Evolutionary conservation across 371 early-diverging fungal species (phyloP).

Genomic region (Thermomucor indicae-seudaticae): DNA sequence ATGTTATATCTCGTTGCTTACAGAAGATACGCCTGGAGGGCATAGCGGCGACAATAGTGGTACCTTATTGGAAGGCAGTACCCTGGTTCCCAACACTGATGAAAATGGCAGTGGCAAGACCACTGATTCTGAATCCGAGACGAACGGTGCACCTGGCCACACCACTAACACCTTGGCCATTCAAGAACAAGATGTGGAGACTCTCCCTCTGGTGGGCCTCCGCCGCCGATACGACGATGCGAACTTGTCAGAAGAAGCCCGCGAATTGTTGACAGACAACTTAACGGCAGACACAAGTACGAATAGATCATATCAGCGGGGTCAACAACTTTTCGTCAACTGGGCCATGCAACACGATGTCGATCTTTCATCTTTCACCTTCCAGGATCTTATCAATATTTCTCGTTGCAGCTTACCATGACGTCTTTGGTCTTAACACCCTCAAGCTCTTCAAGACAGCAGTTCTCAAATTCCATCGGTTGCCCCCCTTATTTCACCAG

Average conservation of each 20-base stretch:
- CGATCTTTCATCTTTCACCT: neutral
- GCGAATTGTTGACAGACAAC: neutral
- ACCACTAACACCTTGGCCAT: neutral
- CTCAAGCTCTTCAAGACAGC: neutral
- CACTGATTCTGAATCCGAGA: neutral
- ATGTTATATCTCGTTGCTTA: neutral
- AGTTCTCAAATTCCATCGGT: neutral
- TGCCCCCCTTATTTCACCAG: neutral
- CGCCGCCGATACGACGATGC: neutral
- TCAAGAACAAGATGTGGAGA: neutral
- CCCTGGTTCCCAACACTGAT: constrained; percentile 8
- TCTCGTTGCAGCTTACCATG: neutral
- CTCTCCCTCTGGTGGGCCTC: neutral
- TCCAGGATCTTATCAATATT: neutral
- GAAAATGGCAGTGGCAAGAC: neutral
- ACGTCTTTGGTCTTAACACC: neutral
- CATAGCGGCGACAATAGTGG: constrained; percentile 7
- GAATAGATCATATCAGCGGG: neutral
- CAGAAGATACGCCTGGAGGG: neutral
- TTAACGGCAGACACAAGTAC: neutral
- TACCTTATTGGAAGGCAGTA: constrained; percentile 12
- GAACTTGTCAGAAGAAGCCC: neutral
- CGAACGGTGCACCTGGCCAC: neutral
- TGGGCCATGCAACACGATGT: neutral
- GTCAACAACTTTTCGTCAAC: neutral